A percentile compares a stretch with the other conserved stretches of the same genome.
phyloP scores from a whole-genome alignment of 2,329 filamentous ascomycete species.

The Pseudogymnoascus sp. region DNA sequence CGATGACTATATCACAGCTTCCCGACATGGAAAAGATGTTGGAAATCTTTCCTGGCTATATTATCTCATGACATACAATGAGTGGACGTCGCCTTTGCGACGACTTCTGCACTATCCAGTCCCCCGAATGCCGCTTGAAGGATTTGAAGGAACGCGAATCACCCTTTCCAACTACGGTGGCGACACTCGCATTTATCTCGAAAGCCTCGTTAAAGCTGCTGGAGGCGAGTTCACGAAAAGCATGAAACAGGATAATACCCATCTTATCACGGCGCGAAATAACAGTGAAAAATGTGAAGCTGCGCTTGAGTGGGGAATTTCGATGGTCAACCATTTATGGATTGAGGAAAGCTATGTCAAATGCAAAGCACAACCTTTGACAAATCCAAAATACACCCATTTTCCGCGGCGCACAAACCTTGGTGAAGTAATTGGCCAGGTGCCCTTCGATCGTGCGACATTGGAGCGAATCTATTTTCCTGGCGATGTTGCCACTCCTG shows the following conservation, averaged over 20 bases:
- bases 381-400: slow-evolving; percentile 68
- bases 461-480: slow-evolving; percentile 59
- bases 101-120: slow-evolving; percentile 86
- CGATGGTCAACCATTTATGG: slow-evolving; percentile 92
- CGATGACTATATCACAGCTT: slow-evolving; percentile 65
- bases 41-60: slow-evolving; percentile 94
- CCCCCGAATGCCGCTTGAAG: slow-evolving; percentile 66
- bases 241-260: slow-evolving; percentile 90
- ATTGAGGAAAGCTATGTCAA: slow-evolving; percentile 94
- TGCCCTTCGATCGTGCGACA: slow-evolving; percentile 58
- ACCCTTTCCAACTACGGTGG: slow-evolving; percentile 95
- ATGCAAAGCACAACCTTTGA: slow-evolving; percentile 66
- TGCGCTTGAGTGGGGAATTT: slow-evolving; percentile 83
- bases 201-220: slow-evolving; percentile 77
- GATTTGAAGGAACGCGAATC: slow-evolving; percentile 68
- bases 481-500: slow-evolving; percentile 30
- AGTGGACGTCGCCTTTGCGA: slow-evolving; percentile 77
- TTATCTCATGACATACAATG: slow-evolving; percentile 77
- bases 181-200: slow-evolving; percentile 84
- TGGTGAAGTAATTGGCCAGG: slow-evolving; percentile 86
- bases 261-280: slow-evolving; percentile 84
- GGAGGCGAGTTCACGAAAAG: slow-evolving; percentile 91
- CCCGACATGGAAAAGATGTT: slow-evolving; percentile 70
- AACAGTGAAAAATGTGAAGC: slow-evolving; percentile 90
- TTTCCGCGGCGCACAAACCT: slow-evolving; percentile 88